phyloP scores from a whole-genome alignment of 1,139 yeast genomes.

The Protomyces macrosporus region DNA sequence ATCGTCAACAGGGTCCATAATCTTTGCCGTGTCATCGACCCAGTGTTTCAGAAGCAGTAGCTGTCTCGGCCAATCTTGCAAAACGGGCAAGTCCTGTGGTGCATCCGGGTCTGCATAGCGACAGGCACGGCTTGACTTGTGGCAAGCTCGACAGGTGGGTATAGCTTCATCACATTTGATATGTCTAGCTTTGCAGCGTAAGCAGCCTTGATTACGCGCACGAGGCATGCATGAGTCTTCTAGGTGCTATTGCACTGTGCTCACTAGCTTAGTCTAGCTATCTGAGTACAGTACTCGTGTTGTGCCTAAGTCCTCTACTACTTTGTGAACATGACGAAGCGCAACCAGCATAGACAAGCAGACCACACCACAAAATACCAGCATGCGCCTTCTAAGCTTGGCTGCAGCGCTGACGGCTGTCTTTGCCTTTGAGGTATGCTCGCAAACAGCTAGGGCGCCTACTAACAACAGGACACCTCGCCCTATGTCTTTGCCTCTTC shows the following conservation, averaged over 20 bases:
- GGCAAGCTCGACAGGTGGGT: not conserved
- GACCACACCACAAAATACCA: not conserved
- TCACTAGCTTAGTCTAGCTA: too few relatives aligned
- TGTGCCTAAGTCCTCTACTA: too few relatives aligned
- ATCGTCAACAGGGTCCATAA: not conserved
- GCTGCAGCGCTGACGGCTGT: not conserved
- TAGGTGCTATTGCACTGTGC: too few relatives aligned
- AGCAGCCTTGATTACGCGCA: not conserved
- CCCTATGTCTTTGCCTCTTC: conserved; percentile 11
- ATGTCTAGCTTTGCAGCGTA: not conserved
- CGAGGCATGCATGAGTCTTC: not conserved
- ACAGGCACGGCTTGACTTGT: not conserved
- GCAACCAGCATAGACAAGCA: not conserved
- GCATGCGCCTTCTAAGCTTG: not conserved
- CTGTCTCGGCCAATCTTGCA: not conserved
- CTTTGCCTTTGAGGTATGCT: not conserved
- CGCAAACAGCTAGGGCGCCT: not conserved
- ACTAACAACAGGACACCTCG: conserved; percentile 12
- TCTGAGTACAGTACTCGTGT: too few relatives aligned
- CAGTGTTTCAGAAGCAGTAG: not conserved
- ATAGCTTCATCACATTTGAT: not conserved
- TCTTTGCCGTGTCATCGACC: not conserved
- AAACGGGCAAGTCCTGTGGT: not conserved
- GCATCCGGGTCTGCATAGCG: not conserved
- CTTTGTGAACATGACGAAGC: too few relatives aligned